Conservation (phyloP, 495 filamentous ascomycete genomes). For the Copromyces sp. region DNA sequence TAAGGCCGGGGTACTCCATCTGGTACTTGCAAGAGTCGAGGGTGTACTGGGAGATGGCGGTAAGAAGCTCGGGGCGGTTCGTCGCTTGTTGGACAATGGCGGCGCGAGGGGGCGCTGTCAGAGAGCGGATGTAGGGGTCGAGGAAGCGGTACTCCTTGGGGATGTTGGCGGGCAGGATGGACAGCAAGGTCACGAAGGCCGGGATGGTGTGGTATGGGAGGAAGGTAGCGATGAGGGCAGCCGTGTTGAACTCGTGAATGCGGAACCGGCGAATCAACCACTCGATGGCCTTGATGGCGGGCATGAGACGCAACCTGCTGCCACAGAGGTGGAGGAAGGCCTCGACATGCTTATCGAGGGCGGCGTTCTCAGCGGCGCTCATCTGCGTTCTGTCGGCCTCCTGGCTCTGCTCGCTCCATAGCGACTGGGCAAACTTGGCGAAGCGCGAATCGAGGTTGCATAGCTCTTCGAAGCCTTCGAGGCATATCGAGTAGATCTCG, state of each 20-base stretch:
- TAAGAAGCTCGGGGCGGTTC: conserved; percentile 59
- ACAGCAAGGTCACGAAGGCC: conserved; percentile 69
- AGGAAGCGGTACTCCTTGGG: conserved; percentile 73
- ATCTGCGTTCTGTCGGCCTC: conserved; percentile 75
- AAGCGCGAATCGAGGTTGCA: conserved; percentile 77
- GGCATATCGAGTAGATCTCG: conserved; percentile 73
- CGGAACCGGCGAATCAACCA: conserved; percentile 89
- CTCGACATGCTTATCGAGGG: conserved; percentile 66
- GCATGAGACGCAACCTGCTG: conserved; percentile 66
- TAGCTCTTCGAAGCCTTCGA: conserved; percentile 81
- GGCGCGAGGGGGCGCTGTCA: conserved; percentile 64
- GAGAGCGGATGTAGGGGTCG: conserved; percentile 66
- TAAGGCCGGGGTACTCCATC: conserved; percentile 61
- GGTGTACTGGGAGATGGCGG: conserved; percentile 62
- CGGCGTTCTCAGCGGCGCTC: conserved; percentile 67
- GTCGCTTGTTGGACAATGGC: conserved; percentile 70
- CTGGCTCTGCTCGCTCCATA: conserved; percentile 91
- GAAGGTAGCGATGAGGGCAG: conserved; percentile 71
- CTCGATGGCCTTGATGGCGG: conserved; percentile 81
- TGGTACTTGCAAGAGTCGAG: conserved; percentile 54
- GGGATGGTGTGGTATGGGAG: conserved; percentile 82
- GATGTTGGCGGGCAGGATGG: conserved; percentile 64
- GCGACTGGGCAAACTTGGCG: conserved; percentile 49
- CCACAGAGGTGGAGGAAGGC: conserved; percentile 71
- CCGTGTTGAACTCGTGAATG: conserved; percentile 82